Evolutionary conservation across 1,139 yeast species (phyloP), one percentile per base, ranked within the genome.

Genomic region (Debaryomyces robertsiae): DNA sequence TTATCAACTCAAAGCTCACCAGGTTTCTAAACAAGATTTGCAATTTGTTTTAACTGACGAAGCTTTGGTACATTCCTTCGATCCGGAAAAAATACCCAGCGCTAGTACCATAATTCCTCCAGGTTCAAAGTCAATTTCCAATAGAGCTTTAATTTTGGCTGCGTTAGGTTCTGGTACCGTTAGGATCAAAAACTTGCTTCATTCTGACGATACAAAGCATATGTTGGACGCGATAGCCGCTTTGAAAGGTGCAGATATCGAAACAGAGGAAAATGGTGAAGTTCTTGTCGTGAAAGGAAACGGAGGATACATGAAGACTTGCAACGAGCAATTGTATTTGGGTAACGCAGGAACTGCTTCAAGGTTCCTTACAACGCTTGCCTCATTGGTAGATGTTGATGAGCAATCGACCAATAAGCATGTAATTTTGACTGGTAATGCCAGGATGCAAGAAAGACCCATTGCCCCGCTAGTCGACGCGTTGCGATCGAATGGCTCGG

Each of bases 311-410:
- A 66, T 88, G 46, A 54, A 73, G 34, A 79, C 87, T 3, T 79
- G 86, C 30, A 65, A 69, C 39, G 72, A 74, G 17, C 86, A 82
- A 49, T 72, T 94, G 42, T 93, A 89, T 63, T 76, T 93, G 46
- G 98, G 98, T 44, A 93, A 93, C 60, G 98, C 99, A 1, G 99
- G 99, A 52, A 93, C 99, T 34, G 98, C 98, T 4, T 88, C 97
- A 6, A 79, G 99, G 55, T 94, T 93, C 62, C 75, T 93, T 55
- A 88, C 98, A 3, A 81, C 96, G 1, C 91, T 93, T 27, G 96
- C 96, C 10, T 78, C 96, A 15, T 71, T 93, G 43, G 96, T 88
- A 5, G 65, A 63, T 3, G 42, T 55, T 27, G 68, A 74, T 40
- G 25, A 58, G 4, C 39, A 49, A 9, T 60, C 81, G 2, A 61